Evolutionary conservation across 148 eudicot species (phyloP), one percentile per base, ranked within the genome.

Genomic region (Silene uniflora): DNA sequence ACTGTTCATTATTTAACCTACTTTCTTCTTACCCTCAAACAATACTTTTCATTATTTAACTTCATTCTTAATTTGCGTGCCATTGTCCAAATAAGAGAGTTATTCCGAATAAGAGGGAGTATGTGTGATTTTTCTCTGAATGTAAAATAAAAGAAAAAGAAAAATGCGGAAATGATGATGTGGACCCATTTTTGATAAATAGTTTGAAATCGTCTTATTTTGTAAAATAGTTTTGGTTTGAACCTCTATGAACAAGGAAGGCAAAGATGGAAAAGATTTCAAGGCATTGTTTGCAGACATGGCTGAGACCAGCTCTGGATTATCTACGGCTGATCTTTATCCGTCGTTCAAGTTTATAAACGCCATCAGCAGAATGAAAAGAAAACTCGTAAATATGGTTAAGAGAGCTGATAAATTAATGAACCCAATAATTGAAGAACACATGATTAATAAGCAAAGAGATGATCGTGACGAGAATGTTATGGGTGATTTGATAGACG

Each of bases 401-500:
- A 14, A 11, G 10, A 56, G 63, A 13, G n/a, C 62, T 4, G 78
- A 83, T 24, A 27, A 18, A 1, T 22, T 77, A 16, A 49, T 80
- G 49, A 80, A 82, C 19, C 67, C 64, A 32, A 85, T 82, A 18
- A 65, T 82, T 29, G 62, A 85, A 3, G 87, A 82, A 6, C 83
- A 80, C 22, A 52, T 44, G 0, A 63, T 19, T 6, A 25, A 73
- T 24, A 66, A 17, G 19, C 49, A 68, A 52, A 29, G 32, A 5
- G 14, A 18, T 46, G 52, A 46, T 46, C 52, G 10, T 1, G 47
- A 27, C 10, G 5, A 56, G 27, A 22, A n/a, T 46, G n/a, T 9
- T 22, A 62, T 69, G 14, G 78, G 76, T 16, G 80, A 76, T 22
- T 63, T 79, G 13, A 59, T 79, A 1, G 82, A 79, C 19, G 79